Conservation (phyloP, 2,329 filamentous ascomycete genomes). For the Cercospora brassicicola region DNA sequence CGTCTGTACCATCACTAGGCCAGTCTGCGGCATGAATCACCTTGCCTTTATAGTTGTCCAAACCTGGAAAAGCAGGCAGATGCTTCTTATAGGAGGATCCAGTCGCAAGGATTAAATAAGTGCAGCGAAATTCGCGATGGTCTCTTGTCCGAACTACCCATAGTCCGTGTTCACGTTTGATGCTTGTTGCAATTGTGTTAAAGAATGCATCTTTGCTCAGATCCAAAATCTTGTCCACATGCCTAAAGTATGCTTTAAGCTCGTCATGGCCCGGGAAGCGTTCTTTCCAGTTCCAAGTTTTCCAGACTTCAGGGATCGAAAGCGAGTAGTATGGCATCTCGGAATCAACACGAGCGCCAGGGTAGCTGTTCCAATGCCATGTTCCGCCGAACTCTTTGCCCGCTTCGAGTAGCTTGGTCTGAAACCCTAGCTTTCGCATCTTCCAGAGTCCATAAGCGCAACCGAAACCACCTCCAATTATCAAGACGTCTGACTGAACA, state of each 20-base stretch:
- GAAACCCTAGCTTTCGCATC: background rate
- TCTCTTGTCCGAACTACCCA: background rate
- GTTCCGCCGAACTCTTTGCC: slow-evolving; percentile 32
- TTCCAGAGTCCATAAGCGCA: background rate
- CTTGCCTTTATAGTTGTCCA: background rate
- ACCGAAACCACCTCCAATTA: background rate
- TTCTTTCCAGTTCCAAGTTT: slow-evolving; percentile 45
- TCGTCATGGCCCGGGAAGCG: background rate
- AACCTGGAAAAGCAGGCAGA: background rate
- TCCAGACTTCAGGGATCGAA: slow-evolving; percentile 48
- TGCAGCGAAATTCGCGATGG: background rate
- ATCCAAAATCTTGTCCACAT: background rate
- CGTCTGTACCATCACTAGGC: background rate
- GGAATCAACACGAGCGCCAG: slow-evolving; percentile 48
- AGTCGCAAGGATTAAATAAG: background rate
- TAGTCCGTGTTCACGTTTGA: background rate
- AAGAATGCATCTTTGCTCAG: background rate
- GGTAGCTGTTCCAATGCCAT: slow-evolving; percentile 42
- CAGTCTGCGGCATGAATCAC: background rate
- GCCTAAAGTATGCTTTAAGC: background rate
- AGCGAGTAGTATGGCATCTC: slow-evolving; percentile 50
- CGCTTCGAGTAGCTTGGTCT: background rate
- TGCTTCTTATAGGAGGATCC: background rate
- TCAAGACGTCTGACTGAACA: background rate
- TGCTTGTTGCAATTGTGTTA: background rate